Evolutionary conservation across 805 yeast species (phyloP), one percentile per base, ranked within the genome.

Genomic region (Middelhovenomyces tepae): DNA sequence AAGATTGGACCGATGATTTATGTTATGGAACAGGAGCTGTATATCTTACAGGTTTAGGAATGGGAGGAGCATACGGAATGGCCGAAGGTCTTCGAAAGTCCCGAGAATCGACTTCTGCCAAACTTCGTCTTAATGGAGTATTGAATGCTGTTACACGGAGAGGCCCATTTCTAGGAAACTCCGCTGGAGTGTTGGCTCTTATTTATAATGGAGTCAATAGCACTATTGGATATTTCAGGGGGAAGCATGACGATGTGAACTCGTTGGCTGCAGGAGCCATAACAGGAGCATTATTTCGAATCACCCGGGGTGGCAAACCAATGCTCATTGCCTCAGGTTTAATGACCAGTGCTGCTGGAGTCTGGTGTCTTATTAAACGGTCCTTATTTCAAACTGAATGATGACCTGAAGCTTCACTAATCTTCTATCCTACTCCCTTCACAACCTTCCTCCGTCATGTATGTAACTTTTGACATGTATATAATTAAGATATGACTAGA

Each of bases 1-100:
- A 96, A 64, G 94, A 94, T 48, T 91, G 95, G 94, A 73, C 86
- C 10, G 98, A 91, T 58, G 97, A 91, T 63, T 69, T 91, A 44
- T 86, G 96, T 71, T 91, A 91, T 60, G 98, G 98, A 47, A 81
- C 97, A 7, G 98, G 98, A 60, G 77, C 95, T 5, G 85, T 86
- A 33, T 91, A 91, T 56, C 68, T 91, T 46, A 47, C 81, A 20
- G 66, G 94, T 27, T 69, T 91, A 45, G 94, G 94, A 22, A 40
- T 75, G 27, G 98, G 98, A 60, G 98, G 98, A 39, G 61, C 77
- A 9, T 79, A 75, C 50, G 98, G 98, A 39, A 63, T 87, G 40
- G 72, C 75, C 39, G 95, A 89, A 59, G 97, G 98, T 42, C 51
- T 91, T 36, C 69, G 70, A 41, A 75, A 75, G 55, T 67, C 91